Base-by-base conservation (phyloP, 1,139 yeast species). In the Blastobotrys aristatus region DNA sequence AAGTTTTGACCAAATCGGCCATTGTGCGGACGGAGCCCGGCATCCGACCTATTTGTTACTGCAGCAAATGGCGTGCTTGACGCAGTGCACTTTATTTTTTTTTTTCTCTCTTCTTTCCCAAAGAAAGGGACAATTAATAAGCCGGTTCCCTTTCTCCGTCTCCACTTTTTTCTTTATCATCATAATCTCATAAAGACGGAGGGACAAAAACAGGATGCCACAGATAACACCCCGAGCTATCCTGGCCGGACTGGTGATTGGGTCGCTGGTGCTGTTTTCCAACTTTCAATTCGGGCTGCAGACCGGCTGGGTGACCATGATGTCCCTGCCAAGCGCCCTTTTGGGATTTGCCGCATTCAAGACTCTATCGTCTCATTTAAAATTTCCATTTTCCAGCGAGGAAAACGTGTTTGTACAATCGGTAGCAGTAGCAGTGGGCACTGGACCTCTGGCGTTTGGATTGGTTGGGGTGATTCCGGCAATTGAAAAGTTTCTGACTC, bases 231-330 rank as follows among this genome's bases (percentile, higher is more conserved):
- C 79, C 1, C 67, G 95, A 48, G 82, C 92, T 1, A 80, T 89
- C 0, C 36, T 81, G 0, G 85, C 82, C 0, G 97, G 97, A 0
- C 65, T 89, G 27, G 56, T 71, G 1, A 86, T 89, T 32, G 97
- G 97, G 0, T 77, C 96, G 0, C 67, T 90, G 27, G 90, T 90
- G 26, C 71, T 90, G 33, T 70, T 89, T 20, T 87, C 96, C 2
- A 92, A 92, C 64, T 92, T 92, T 69, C 97, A 90, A 62, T 92
- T 92, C 65, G 98, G 98, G 1, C 72, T 92, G 26, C 98, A 92
- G 62, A 90, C 97, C 0, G 98, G 98, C 1, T 92, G 98, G 98
- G 97, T 92, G 1, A 88, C 96, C 7, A 92, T 92, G 98, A 92
- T 92, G 98, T 85, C 96, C n/a, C 71, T 92, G 48, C 97, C 98